These are phyloP conservation scores for Akanthomyces lecanii DNA, from an alignment of 2,329 filamentous ascomycete genomes.

Conservation along the genomic window DNA sequence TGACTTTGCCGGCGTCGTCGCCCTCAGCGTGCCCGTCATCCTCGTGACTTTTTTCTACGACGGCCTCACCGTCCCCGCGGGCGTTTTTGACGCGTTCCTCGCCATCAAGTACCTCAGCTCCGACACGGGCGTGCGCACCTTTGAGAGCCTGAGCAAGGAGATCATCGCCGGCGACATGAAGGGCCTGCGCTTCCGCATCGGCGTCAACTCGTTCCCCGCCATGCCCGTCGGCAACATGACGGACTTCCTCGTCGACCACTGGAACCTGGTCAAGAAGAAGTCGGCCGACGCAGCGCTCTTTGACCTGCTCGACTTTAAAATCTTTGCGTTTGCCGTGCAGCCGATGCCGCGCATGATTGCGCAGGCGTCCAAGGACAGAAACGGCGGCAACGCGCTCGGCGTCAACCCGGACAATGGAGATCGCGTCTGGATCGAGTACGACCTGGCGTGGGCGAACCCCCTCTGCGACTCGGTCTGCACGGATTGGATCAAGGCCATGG, in stretches of 20 bases:
- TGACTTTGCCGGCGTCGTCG: slow-evolving; percentile 13
- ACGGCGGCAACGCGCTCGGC: slow-evolving; percentile 25
- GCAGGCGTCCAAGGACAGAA: slow-evolving; percentile 16
- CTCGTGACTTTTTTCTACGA: slow-evolving; percentile 49
- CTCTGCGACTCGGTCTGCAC: slow-evolving; percentile 22
- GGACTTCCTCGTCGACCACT: slow-evolving; percentile 22
- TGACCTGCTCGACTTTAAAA: slow-evolving; percentile 17
- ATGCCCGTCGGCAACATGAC: slow-evolving; percentile 23
- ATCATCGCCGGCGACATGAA: slow-evolving; percentile 18
- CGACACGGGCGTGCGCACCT: slow-evolving; percentile 43
- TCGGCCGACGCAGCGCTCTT: not conserved
- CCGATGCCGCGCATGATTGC: slow-evolving; percentile 21
- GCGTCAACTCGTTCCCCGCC: slow-evolving; percentile 23
- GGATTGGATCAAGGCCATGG: slow-evolving; percentile 12
- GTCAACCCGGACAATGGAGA: slow-evolving; percentile 25
- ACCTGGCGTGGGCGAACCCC: slow-evolving; percentile 24
- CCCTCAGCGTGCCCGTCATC: slow-evolving; percentile 14
- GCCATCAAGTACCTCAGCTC: slow-evolving; percentile 40
- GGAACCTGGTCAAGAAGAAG: not conserved
- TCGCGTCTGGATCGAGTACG: slow-evolving; percentile 31
- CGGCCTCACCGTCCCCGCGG: slow-evolving; percentile 46
- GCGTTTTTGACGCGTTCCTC: slow-evolving; percentile 54
- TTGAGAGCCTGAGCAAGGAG: slow-evolving; percentile 35
- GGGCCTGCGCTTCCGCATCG: slow-evolving; percentile 20
- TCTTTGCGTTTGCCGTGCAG: slow-evolving; percentile 21